Percentiles rank a stretch among this genome's conserved stretches.
Evolutionary conservation across 208 protist species (phyloP).

Genomic region (Leptomonas seymouri): DNA sequence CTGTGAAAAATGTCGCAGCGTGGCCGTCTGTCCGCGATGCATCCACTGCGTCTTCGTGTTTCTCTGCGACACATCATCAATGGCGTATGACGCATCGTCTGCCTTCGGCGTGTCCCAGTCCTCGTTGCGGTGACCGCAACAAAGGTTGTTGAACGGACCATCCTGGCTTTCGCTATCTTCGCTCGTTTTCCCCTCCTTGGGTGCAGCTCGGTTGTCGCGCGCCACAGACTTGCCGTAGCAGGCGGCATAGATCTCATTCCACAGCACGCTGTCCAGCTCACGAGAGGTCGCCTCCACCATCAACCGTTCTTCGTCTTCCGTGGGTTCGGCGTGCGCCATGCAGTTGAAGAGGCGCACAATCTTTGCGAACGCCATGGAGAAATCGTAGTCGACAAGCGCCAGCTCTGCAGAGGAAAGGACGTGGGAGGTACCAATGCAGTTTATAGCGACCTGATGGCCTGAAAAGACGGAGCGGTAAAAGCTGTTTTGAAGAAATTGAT

Average conservation of each 20-base stretch:
- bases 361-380: slow-evolving; percentile 65
- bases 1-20: slow-evolving; percentile 58
- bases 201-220: background rate
- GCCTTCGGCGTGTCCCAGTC: background rate
- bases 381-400: slow-evolving; percentile 52
- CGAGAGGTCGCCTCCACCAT: slow-evolving; percentile 52
- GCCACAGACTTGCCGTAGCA: slow-evolving; percentile 43
- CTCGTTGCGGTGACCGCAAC: background rate
- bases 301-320: slow-evolving; percentile 53
- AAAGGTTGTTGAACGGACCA: slow-evolving; percentile 7
- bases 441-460: slow-evolving; percentile 66
- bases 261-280: slow-evolving; percentile 50
- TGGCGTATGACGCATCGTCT: slow-evolving; percentile 2
- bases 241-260: slow-evolving; percentile 64
- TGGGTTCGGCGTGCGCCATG: slow-evolving; percentile 60
- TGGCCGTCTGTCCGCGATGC: slow-evolving; percentile 37
- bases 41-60: slow-evolving; percentile 18
- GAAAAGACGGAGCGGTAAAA: slow-evolving; percentile 72
- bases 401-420: slow-evolving; percentile 39
- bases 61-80: background rate
- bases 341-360: slow-evolving; percentile 73
- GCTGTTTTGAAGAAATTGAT: slow-evolving; percentile 44
- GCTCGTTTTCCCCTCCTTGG: background rate
- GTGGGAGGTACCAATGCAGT: slow-evolving; percentile 60
- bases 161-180: background rate